Conservation (phyloP, 805 yeast species). For the Yarrowia hollandica region DNA sequence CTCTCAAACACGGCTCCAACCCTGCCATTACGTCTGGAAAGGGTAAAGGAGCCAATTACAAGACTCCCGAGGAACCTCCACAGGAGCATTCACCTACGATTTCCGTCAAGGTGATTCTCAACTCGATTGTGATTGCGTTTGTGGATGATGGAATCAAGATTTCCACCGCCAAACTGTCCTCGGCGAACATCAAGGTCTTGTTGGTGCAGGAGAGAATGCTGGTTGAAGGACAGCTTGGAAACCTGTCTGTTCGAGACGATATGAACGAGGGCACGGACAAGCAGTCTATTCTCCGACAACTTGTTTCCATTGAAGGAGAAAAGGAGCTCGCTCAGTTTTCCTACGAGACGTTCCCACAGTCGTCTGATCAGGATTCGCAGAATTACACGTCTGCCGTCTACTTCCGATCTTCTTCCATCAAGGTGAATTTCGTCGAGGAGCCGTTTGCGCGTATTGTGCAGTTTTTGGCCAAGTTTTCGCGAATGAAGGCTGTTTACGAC, state of each 20-base stretch:
- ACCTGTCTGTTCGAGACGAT: constrained; percentile 74
- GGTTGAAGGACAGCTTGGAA: constrained; percentile 72
- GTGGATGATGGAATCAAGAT: constrained; percentile 81
- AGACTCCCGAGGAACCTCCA: constrained; percentile 23
- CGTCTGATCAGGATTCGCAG: constrained; percentile 47
- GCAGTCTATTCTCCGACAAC: constrained; percentile 59
- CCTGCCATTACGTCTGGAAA: background rate
- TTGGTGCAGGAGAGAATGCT: constrained; percentile 72
- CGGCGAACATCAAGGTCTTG: constrained; percentile 66
- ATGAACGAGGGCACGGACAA: constrained; percentile 56
- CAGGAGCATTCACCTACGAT: constrained; percentile 41
- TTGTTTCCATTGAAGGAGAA: constrained; percentile 74
- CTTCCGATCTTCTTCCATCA: constrained; percentile 73
- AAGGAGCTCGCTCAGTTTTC: constrained; percentile 74
- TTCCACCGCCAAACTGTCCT: constrained; percentile 73
- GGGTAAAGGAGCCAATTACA: constrained; percentile 13
- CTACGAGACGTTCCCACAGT: constrained; percentile 76
- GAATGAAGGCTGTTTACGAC: constrained; percentile 89
- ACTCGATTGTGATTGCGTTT: constrained; percentile 69
- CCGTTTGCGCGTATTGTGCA: constrained; percentile 67
- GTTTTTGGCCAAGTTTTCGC: constrained; percentile 70
- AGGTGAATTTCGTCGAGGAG: constrained; percentile 76
- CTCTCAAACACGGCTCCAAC: background rate
- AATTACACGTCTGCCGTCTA: constrained; percentile 56
- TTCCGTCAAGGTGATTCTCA: constrained; percentile 64